Percentiles rank a stretch among this genome's conserved stretches.
Evolutionary conservation across 2,329 filamentous ascomycete species (phyloP).

Genomic region (Sporothrix inflata): DNA sequence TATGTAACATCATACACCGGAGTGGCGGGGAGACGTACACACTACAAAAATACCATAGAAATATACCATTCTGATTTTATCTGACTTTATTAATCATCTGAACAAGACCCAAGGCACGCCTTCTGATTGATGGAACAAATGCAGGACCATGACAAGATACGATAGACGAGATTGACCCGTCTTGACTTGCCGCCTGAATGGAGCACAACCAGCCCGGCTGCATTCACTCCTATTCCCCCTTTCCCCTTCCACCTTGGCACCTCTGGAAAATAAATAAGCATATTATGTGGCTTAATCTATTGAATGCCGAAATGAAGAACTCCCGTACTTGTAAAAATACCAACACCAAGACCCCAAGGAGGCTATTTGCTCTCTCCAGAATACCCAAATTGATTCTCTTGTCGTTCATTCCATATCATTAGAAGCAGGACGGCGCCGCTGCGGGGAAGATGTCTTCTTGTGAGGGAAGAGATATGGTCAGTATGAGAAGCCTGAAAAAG

Average conservation of each 20-base stretch:
- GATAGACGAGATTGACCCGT: not conserved
- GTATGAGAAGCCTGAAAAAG: too few relatives aligned
- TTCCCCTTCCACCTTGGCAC: not conserved
- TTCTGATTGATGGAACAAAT: constrained; percentile 12
- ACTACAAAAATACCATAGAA: not conserved
- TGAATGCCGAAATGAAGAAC: not conserved
- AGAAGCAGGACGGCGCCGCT: not conserved
- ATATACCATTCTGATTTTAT: not conserved
- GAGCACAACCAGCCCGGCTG: not conserved
- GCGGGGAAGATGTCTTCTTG: not conserved
- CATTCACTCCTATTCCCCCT: not conserved
- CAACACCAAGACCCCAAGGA: not conserved
- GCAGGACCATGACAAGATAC: not conserved
- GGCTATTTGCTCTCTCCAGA: not conserved
- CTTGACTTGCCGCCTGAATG: constrained; percentile 11
- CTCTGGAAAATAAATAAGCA: constrained; percentile 1
- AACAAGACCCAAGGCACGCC: not conserved
- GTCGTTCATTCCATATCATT: not conserved
- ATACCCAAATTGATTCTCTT: not conserved
- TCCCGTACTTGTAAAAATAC: not conserved
- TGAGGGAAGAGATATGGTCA: too few relatives aligned
- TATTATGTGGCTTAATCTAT: not conserved
- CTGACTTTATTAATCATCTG: too few relatives aligned
- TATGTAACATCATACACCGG: not conserved
- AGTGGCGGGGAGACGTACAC: not conserved